phyloP scores from a whole-genome alignment of 2,329 filamentous ascomycete genomes.

The Hymenoscyphus occultus region DNA sequence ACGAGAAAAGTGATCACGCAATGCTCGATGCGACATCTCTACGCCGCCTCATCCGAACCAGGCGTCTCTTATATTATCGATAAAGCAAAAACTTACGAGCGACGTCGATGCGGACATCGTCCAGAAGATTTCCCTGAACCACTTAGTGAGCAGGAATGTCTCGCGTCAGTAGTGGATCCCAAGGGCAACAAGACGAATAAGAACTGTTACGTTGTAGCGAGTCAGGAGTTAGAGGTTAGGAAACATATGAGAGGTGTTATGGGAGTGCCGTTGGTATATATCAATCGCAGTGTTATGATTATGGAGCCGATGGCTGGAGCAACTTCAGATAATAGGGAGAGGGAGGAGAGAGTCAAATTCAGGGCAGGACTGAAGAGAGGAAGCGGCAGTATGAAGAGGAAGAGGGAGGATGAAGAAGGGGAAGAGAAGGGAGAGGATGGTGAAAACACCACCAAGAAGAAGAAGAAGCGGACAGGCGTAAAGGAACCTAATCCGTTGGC shows the following conservation, averaged over 20 bases:
- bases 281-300: conserved; percentile 75
- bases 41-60: conserved; percentile 56
- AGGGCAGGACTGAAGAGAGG: conserved; percentile 61
- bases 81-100: conserved; percentile 71
- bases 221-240: conserved; percentile 64
- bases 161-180: conserved; percentile 73
- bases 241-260: conserved; percentile 61
- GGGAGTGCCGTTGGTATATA: conserved; percentile 75
- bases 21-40: conserved; percentile 77
- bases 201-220: conserved; percentile 75
- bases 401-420: conserved; percentile 34
- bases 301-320: conserved; percentile 72
- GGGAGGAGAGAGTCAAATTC: conserved; percentile 73
- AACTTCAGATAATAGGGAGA: conserved; percentile 60
- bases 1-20: conserved; percentile 65
- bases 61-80: conserved; percentile 57
- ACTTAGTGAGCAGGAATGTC: conserved; percentile 65
- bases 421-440: conserved; percentile 18
- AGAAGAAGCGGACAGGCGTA: conserved; percentile 60
- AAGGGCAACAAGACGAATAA: conserved; percentile 71
- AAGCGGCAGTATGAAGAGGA: conserved; percentile 37
- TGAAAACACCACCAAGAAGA: conserved; percentile 40
- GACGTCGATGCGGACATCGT: conserved; percentile 75
- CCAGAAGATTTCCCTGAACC: conserved; percentile 69
- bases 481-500: conserved; percentile 71